Base-by-base conservation (phyloP, 176 grass and related monocot species). In the Ensete glaucum region DNA sequence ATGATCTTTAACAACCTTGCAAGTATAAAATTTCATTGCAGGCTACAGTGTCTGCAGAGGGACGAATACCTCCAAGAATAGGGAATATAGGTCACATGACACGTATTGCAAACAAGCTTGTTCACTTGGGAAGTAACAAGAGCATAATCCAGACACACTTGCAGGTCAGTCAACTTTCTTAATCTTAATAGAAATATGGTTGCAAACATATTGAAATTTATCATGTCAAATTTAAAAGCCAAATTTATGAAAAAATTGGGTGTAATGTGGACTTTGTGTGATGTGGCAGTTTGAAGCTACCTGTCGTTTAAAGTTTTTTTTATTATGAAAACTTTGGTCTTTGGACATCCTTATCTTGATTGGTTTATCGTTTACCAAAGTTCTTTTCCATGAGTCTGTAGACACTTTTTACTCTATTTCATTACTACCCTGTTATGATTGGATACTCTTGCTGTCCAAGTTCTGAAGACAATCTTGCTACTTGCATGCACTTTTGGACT, bases 41-140 rank as follows among this genome's bases (percentile, higher is more conserved):
- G 95, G 86, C 54, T 50, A 98, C 95, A 7, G 73, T 84, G 13
- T 76, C 86, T 72, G 76, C 80, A 48, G 87, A 89, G 59, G 88
- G 82, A 56, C 86, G 70, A 83, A 77, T 69, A 77, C 78, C 90
- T 62, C 88, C 95, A 76, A 98, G 87, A 76, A 66, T 84, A 56
- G 95, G 90, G 76, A 86, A 84, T 69, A 59, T 88, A 73, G 95
- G 95, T 68, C 95, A 98, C 80, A 89, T 85, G 69, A 91, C 95
- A 72, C 82, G 76, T 68, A 99, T 99, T 73, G 84, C 90, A 77
- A 99, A 94, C 86, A 99, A 91, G 51, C 88, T 99, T 84, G 73
- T 87, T 83, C 86, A 93, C 75, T 82, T 91, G 73, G 86, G 80
- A 7, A 93, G 83, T 54, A 87, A 57, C 82, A 87, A 81, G 55